A percentile compares a stretch with the other conserved stretches of the same genome.
Evolutionary conservation across 805 yeast genomes (phyloP).

Genomic region (Yueomyces sp.): DNA sequence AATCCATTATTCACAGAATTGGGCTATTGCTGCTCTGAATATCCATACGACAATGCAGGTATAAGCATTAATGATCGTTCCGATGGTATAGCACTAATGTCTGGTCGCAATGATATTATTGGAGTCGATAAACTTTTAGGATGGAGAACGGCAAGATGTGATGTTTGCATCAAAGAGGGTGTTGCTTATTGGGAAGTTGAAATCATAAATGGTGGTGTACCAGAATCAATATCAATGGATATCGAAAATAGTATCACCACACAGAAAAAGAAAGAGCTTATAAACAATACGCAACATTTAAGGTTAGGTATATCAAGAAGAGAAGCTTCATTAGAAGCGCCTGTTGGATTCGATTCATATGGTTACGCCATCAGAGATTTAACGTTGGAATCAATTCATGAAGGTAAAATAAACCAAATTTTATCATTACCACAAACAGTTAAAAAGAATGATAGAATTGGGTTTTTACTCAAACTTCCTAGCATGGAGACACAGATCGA

Average conservation of each 20-base stretch:
- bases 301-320: constrained; percentile 73
- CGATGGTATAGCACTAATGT: constrained; percentile 35
- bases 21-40: constrained; percentile 59
- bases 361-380: constrained; percentile 84
- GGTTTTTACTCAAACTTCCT: constrained; percentile 65
- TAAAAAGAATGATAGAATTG: constrained; percentile 68
- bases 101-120: constrained; percentile 17
- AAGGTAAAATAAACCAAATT: constrained; percentile 27
- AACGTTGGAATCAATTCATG: constrained; percentile 60
- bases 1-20: constrained; percentile 43
- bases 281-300: constrained; percentile 39
- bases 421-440: constrained; percentile 34
- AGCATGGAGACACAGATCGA: constrained; percentile 29
- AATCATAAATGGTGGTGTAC: constrained; percentile 28
- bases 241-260: constrained; percentile 2
- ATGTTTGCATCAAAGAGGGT: constrained; percentile 68
- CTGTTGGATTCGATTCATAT: constrained; percentile 91
- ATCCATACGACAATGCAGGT: constrained; percentile 37
- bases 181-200: constrained; percentile 66
- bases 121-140: constrained; percentile 52
- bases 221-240: constrained; percentile 3
- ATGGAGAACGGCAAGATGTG: constrained; percentile 69
- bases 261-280: constrained; percentile 11
- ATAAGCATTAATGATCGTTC: constrained; percentile 42
- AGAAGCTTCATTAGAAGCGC: constrained; percentile 85